A percentile compares a stretch with the other conserved stretches of the same genome.
Evolutionary conservation across 225 moss, liverwort and hornwort species (phyloP).

Genomic region (Pseudoscleropodium purum): DNA sequence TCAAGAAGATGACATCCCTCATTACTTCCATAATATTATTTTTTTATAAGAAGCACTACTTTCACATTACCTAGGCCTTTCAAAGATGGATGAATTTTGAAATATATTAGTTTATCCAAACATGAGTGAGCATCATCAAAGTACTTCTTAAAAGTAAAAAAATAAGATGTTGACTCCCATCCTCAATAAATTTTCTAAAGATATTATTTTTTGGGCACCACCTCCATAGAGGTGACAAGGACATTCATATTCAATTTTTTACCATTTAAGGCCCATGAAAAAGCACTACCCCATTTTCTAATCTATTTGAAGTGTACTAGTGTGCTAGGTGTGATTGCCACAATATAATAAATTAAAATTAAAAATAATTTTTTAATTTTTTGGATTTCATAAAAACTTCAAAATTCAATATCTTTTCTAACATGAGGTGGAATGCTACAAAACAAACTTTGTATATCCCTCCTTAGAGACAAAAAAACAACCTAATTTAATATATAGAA

Average conservation of each 20-base stretch:
- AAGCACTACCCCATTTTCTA: too few relatives aligned
- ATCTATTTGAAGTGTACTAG: too few relatives aligned
- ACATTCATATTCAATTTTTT: neutral
- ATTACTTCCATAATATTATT: neutral
- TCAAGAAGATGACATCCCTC: neutral
- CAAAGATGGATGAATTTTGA: neutral
- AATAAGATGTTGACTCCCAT: neutral
- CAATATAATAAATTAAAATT: too few relatives aligned
- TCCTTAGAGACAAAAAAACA: too few relatives aligned
- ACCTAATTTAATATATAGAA: too few relatives aligned
- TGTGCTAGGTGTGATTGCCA: too few relatives aligned
- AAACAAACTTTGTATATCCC: too few relatives aligned
- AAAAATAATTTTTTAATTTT: too few relatives aligned
- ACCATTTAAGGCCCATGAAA: too few relatives aligned
- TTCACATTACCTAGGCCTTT: neutral
- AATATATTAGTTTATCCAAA: neutral
- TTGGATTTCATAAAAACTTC: too few relatives aligned
- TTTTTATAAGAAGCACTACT: neutral
- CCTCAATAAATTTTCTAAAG: neutral
- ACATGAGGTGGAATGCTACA: too few relatives aligned
- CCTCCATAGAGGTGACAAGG: fast-evolving
- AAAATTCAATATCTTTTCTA: too few relatives aligned
- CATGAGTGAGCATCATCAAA: neutral
- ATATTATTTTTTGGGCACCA: neutral
- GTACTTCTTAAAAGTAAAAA: neutral